Percentiles rank a stretch among this genome's conserved stretches.
phyloP scores from a whole-genome alignment of 2,329 filamentous ascomycete genomes.

The Chaetomiaceae sp. region DNA sequence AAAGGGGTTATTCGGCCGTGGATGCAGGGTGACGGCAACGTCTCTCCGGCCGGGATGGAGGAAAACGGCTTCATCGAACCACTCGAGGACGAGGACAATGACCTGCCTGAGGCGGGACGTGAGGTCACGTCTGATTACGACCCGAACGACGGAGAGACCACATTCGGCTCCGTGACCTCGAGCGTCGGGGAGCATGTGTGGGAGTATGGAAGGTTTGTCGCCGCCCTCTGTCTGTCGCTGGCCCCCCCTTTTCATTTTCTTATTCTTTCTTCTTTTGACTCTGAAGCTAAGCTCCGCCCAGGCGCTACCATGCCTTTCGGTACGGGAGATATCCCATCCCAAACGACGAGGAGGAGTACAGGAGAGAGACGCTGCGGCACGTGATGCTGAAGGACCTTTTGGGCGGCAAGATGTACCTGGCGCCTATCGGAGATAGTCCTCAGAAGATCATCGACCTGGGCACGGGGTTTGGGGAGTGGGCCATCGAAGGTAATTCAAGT shows the following conservation, averaged over 20 bases:
- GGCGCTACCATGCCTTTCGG: conserved; percentile 46
- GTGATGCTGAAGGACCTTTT: conserved; percentile 44
- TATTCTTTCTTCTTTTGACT: too few relatives aligned
- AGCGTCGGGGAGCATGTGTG: conserved; percentile 27
- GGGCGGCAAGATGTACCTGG: conserved; percentile 37
- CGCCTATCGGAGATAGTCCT: conserved; percentile 41
- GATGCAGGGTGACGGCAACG: conserved; percentile 11
- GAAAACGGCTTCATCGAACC: conserved; percentile 21
- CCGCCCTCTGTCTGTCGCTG: not conserved
- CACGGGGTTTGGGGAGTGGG: conserved; percentile 52
- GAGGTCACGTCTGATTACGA: conserved; percentile 27
- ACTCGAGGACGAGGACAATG: conserved; percentile 18
- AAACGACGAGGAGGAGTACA: conserved; percentile 49
- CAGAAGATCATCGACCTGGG: conserved; percentile 49
- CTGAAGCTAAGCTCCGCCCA: conserved; percentile 21
- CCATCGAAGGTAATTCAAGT: conserved; percentile 42
- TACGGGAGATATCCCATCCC: conserved; percentile 46
- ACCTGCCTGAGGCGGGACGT: conserved; percentile 6
- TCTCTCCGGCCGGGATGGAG: conserved; percentile 21
- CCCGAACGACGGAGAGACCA: conserved; percentile 21
- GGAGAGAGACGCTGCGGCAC: conserved; percentile 46
- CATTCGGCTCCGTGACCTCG: conserved; percentile 26
- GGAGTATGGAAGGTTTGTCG: conserved; percentile 27
- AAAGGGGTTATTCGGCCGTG: not conserved
- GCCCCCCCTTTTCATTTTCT: too few relatives aligned